phyloP scores from a whole-genome alignment of 2,329 filamentous ascomycete genomes.

The Sarocladium oryzae region DNA sequence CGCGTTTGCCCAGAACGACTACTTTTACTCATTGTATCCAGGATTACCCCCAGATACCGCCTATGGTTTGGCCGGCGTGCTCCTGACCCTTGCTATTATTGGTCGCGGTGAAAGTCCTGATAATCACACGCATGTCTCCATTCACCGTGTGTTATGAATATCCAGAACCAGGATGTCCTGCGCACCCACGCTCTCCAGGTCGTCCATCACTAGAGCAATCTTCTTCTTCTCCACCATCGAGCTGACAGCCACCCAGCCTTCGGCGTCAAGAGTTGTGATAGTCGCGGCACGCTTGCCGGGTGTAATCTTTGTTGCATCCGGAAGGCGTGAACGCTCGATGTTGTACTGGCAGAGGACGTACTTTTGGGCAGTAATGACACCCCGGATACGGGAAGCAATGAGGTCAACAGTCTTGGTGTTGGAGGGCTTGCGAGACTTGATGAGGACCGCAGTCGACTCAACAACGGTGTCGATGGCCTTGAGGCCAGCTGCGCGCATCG shows the following conservation, averaged over 20 bases:
- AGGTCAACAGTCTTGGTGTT: constrained; percentile 76
- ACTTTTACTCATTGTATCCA: too few species aligned
- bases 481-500: constrained; percentile 91
- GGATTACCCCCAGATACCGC: too few species aligned
- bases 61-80: too few species aligned
- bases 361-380: constrained; percentile 91
- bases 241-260: constrained; percentile 90
- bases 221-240: constrained; percentile 88
- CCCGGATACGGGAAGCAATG: constrained; percentile 79
- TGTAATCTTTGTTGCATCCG: constrained; percentile 67
- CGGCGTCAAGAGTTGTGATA: constrained; percentile 79
- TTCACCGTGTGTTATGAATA: constrained; percentile 69
- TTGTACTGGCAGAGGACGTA: constrained; percentile 98
- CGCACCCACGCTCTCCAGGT: constrained; percentile 68
- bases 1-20: too few species aligned
- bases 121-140: not conserved
- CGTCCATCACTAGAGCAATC: constrained; percentile 82
- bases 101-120: not conserved
- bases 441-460: constrained; percentile 78
- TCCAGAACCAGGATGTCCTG: constrained; percentile 79
- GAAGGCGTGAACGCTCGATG: constrained; percentile 64
- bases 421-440: constrained; percentile 80
- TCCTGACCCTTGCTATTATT: not conserved
- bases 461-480: constrained; percentile 93
- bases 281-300: constrained; percentile 93